Evolutionary conservation across 2,329 filamentous ascomycete genomes (phyloP).

Genomic region (Paraphoma sp.): DNA sequence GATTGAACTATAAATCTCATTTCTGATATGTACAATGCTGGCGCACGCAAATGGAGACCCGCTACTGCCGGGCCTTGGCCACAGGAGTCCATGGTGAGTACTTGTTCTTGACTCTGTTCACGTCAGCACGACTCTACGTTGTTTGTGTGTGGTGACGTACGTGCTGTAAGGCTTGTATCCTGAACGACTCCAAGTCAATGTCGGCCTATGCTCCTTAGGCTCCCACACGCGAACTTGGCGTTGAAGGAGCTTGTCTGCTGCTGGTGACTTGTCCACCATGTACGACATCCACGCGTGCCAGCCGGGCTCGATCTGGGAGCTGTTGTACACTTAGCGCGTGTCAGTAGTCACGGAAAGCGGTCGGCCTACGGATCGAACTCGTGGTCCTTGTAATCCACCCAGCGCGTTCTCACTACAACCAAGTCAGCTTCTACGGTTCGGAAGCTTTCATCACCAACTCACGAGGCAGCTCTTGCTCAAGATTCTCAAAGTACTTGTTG

Average conservation of each 20-base stretch:
- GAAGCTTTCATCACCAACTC: constrained; percentile 44
- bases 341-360: neutral
- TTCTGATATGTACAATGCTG: constrained; percentile 32
- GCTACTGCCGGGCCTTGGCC: constrained; percentile 50
- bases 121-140: neutral
- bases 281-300: constrained; percentile 99
- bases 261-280: constrained; percentile 84
- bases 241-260: constrained; percentile 74
- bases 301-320: constrained; percentile 87
- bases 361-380: constrained; percentile 76
- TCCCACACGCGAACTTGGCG: constrained; percentile 77
- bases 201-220: constrained; percentile 73
- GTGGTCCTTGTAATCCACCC: constrained; percentile 94
- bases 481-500: constrained; percentile 98
- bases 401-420: constrained; percentile 82
- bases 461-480: constrained; percentile 87
- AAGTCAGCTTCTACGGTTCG: constrained; percentile 2
- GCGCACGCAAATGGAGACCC: constrained; percentile 12
- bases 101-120: constrained; percentile 56
- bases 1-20: neutral
- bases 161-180: constrained; percentile 96
- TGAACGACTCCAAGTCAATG: constrained; percentile 75
- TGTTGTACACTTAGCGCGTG: constrained; percentile 51
- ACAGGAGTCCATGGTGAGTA: constrained; percentile 57
- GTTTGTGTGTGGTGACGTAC: constrained; percentile 62